phyloP scores from a whole-genome alignment of 805 yeast genomes.

The Candida piceae region DNA sequence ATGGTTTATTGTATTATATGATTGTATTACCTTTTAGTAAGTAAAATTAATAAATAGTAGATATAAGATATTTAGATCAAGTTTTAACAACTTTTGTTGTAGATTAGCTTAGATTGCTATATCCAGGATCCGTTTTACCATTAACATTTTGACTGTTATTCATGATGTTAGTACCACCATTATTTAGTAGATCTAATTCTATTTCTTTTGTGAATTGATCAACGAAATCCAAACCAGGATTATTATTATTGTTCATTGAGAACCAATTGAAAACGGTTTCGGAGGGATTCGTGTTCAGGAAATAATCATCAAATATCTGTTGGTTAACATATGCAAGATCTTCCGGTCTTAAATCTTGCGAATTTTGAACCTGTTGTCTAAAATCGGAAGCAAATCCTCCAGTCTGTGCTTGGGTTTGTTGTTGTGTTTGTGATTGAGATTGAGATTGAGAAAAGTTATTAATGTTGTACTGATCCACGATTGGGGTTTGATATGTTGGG shows the following conservation, averaged over 20 bases:
- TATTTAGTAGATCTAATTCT: constrained; percentile 53
- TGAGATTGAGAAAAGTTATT: no score
- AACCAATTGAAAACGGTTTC: constrained; percentile 47
- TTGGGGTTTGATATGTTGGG: no score
- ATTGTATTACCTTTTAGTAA: no score
- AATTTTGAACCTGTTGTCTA: no score
- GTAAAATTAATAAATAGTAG: no score
- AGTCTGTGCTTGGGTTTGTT: neutral
- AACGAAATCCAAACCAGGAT: constrained; percentile 54
- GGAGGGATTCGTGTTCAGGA: constrained; percentile 28
- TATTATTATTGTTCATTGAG: constrained; percentile 36
- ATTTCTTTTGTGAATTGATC: constrained; percentile 81
- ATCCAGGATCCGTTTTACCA: neutral
- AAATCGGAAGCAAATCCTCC: no score
- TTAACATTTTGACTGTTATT: neutral
- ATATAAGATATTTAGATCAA: no score
- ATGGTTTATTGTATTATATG: no score
- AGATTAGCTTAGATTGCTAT: no score
- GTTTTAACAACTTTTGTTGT: no score
- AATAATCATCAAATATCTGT: constrained; percentile 29
- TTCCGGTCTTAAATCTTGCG: no score
- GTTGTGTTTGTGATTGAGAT: neutral
- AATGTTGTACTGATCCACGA: neutral
- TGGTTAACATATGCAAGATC: constrained; percentile 18
- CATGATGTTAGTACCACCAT: constrained; percentile 16